Base-by-base conservation (phyloP, 352 stramenopile species). In the Phytopythium oedochilum region DNA sequence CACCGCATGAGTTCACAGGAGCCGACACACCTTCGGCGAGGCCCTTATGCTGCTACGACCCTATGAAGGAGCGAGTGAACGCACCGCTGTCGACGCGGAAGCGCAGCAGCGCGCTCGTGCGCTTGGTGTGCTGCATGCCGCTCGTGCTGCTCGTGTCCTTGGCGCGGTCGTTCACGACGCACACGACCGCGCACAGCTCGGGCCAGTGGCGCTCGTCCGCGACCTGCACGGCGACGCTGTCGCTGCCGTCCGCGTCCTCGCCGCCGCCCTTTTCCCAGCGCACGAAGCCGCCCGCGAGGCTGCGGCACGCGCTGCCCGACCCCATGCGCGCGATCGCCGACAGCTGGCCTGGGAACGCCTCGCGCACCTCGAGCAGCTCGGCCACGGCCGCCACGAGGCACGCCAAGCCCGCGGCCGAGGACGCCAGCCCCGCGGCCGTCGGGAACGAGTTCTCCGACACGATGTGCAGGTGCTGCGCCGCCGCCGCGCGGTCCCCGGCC, bases 401-500 rank as follows among this genome's bases (percentile, higher is more conserved):
- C 25, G 92, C 91, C 54, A 98, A 99, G n/a, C 97, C 97, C 1
- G 97, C 96, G 5, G 97, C 97, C 31, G 92, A 98, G 11, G 93
- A 99, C 47, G 97, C 97, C 38, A 99, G 87, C 15, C 97, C 97
- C 1, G 97, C 96, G 7, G 96, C 96, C 5, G 97, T 99, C 5
- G 97, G 97, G 70, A 99, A 99, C 59, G 92, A 99, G 70, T 99
- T 99, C 57, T 94, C 89, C 29, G 87, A 97, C 9, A 94, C 89
- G 42, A 99, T 97, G 59, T 97, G 94, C 35, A 99, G 67, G 22
- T 94, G 66, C 55, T 67, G 53, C 34, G 44, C 43, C 47, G 45
- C 55, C 43, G 45, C 39, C 34, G 20, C 42, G 38, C 52, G 60
- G 31, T 46, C 59, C 18, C 15, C 68, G 7, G 63, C 78, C n/a